Percentiles rank a stretch among this genome's conserved stretches.
These are phyloP conservation scores for Cardamine occulta DNA, from an alignment of 345 rosid species.

Conservation along the genomic window DNA sequence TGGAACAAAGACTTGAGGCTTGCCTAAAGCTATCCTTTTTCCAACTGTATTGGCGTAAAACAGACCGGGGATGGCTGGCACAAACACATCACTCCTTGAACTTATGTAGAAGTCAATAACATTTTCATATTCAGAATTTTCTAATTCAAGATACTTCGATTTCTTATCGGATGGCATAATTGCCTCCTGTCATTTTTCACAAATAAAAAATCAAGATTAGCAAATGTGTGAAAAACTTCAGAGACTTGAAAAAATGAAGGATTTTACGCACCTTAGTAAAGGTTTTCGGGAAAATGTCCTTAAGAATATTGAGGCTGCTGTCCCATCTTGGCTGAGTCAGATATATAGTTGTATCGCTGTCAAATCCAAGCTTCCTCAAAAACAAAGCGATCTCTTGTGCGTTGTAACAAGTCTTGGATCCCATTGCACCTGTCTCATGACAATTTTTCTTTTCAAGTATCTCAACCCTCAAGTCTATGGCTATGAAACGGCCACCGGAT, in stretches of 20 bases:
- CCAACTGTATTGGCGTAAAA: slow-evolving; percentile 95
- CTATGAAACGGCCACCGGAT: slow-evolving; percentile 72
- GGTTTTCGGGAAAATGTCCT: slow-evolving; percentile 86
- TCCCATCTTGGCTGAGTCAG: slow-evolving; percentile 97
- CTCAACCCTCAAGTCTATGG: slow-evolving; percentile 90
- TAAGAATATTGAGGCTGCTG: slow-evolving; percentile 73
- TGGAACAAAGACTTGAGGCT: slow-evolving; percentile 84
- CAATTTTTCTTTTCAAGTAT: slow-evolving; percentile 78
- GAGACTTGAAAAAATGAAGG: background rate
- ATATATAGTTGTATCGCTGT: slow-evolving; percentile 75
- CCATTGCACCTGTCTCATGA: slow-evolving; percentile 47
- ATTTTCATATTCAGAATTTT: slow-evolving; percentile 84
- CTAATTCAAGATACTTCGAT: slow-evolving; percentile 66
- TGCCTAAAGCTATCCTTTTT: slow-evolving; percentile 85
- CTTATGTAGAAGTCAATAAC: slow-evolving; percentile 90
- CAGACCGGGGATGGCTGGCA: slow-evolving; percentile 93
- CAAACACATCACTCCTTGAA: slow-evolving; percentile 80
- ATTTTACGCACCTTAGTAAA: slow-evolving; percentile 71
- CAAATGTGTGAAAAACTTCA: slow-evolving; percentile 10
- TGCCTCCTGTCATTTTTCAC: slow-evolving; percentile 62
- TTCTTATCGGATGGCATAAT: slow-evolving; percentile 84
- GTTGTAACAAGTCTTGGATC: slow-evolving; percentile 73
- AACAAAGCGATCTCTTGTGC: slow-evolving; percentile 81
- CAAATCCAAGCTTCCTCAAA: slow-evolving; percentile 83
- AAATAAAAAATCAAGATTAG: background rate